These are phyloP conservation scores for Wallacemonas rigidus DNA, from an alignment of 208 protist genomes.

Conservation along the genomic window DNA sequence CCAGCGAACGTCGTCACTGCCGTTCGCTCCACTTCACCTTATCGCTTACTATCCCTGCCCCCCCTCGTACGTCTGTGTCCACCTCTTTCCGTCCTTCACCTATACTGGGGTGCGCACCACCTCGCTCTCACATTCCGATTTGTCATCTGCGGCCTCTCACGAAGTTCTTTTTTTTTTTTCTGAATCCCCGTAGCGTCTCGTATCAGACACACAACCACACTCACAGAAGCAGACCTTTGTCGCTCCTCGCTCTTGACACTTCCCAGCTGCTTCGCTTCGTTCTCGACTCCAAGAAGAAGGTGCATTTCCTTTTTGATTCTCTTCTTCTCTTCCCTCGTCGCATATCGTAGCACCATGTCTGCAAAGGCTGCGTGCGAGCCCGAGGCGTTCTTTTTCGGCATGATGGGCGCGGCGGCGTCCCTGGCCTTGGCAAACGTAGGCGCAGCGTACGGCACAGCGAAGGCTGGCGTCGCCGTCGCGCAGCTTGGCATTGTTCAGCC, in stretches of 20 bases:
- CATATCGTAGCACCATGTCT: constrained; percentile 21
- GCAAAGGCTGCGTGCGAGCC: constrained; percentile 46
- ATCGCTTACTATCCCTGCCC: no score
- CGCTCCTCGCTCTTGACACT: no score
- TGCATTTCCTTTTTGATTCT: not conserved
- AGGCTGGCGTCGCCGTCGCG: constrained; percentile 96
- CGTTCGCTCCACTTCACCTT: no score
- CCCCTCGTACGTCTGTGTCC: no score
- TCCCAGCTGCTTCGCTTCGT: not conserved
- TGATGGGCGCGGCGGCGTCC: constrained; percentile 92
- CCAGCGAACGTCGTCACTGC: no score
- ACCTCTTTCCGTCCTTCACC: no score
- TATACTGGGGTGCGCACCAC: not conserved
- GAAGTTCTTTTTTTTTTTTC: not conserved
- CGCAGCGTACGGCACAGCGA: constrained; percentile 98
- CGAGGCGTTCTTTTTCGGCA: constrained; percentile 93
- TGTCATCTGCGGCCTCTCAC: not conserved
- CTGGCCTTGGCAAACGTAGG: constrained; percentile 94
- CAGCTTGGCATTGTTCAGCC: constrained; percentile 96
- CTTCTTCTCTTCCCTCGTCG: constrained; percentile 6
- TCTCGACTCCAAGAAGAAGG: not conserved
- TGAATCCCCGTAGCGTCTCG: not conserved
- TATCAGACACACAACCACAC: no score
- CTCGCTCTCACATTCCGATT: not conserved
- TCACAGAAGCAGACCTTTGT: no score